A percentile compares a stretch with the other conserved stretches of the same genome.
Conservation (phyloP, 345 rosid species). For the Euphorbia lathyris region DNA sequence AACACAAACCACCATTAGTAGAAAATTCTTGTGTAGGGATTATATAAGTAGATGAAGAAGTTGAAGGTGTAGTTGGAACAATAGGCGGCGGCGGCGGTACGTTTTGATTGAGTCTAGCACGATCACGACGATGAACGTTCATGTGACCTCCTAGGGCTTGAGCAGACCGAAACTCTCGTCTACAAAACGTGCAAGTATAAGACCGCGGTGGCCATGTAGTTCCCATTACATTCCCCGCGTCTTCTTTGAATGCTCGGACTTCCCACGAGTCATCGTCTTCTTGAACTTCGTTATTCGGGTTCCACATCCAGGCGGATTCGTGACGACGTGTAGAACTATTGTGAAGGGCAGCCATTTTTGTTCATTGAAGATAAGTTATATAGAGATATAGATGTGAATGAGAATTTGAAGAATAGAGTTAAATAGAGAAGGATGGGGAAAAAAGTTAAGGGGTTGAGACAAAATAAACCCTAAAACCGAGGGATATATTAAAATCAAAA, state of each 20-base stretch:
- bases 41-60: conserved; percentile 31
- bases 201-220: conserved; percentile 98
- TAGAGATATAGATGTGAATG: conserved; percentile 25
- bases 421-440: conserved; percentile 31
- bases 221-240: conserved; percentile 64
- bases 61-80: background rate
- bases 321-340: too few relatives aligned
- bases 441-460: conserved; percentile 25
- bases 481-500: conserved; percentile 17
- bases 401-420: conserved; percentile 31
- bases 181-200: conserved; percentile 85
- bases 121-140: conserved; percentile 98
- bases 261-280: conserved; percentile 92
- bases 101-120: conserved; percentile 71
- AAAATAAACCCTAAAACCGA: conserved; percentile 36
- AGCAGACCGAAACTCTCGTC: conserved; percentile 92
- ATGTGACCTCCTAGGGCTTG: conserved; percentile 99
- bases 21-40: conserved; percentile 48
- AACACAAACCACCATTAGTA: conserved; percentile 48
- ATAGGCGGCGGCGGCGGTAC: conserved; percentile 29
- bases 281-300: conserved; percentile 42
- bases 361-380: conserved; percentile 22
- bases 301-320: conserved; percentile 52
- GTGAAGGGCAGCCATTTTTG: conserved; percentile 39
- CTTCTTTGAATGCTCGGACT: conserved; percentile 87